A percentile compares a stretch with the other conserved stretches of the same genome.
Evolutionary conservation across 1,284 basidiomycete species (phyloP).

Genomic region (Papiliotrema laurentii): DNA sequence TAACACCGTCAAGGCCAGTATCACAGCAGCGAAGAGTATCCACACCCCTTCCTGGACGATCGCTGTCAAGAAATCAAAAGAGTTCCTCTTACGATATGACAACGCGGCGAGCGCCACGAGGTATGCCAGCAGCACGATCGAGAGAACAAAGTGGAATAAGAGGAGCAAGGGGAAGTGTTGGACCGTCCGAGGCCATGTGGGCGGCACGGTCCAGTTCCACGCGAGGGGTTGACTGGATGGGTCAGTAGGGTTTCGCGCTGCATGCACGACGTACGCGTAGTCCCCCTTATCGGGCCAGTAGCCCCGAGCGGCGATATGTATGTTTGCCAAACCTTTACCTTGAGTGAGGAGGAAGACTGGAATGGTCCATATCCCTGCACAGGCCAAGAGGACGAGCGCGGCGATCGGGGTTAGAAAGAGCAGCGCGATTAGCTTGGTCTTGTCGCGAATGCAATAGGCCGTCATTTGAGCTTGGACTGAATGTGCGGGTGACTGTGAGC

Average conservation of each 20-base stretch:
- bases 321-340: no score
- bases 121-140: conserved; percentile 14
- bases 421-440: no score
- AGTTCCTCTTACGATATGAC: background rate
- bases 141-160: conserved; percentile 21
- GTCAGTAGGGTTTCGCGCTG: no score
- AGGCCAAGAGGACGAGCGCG: background rate
- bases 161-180: conserved; percentile 15
- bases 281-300: no score
- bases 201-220: conserved; percentile 5
- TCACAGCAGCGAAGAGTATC: background rate
- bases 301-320: no score
- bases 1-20: background rate
- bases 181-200: conserved; percentile 14
- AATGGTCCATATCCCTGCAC: background rate
- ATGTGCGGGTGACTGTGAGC: no score
- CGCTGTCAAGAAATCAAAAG: no score
- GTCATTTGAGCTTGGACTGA: no score
- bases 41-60: background rate
- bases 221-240: no score
- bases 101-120: background rate
- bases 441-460: no score
- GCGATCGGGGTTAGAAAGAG: background rate
- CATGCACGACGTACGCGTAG: no score
- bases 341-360: background rate